A percentile compares a stretch with the other conserved stretches of the same genome.
Conservation (phyloP, 1,139 yeast species). For the Magnusiomyces sp. region DNA sequence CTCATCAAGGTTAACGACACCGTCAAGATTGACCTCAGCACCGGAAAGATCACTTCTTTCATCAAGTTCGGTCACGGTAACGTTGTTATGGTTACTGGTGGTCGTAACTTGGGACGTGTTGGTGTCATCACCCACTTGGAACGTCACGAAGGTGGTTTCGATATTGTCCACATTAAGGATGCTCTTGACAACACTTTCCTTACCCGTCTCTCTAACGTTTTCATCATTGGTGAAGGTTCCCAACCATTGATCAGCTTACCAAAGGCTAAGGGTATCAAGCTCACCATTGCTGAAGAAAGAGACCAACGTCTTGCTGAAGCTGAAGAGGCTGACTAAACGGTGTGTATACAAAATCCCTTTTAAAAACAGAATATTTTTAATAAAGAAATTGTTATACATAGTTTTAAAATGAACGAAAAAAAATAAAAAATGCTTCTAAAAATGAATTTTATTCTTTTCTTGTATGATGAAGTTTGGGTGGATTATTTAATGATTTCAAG, state of each 20-base stretch:
- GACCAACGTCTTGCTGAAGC: constrained; percentile 58
- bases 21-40: constrained; percentile 89
- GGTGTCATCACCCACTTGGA: constrained; percentile 98
- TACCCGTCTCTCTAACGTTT: constrained; percentile 95
- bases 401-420: too few species aligned
- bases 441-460: too few species aligned
- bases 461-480: too few species aligned
- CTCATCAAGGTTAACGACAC: constrained; percentile 92
- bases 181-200: constrained; percentile 95
- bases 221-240: constrained; percentile 96
- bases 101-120: constrained; percentile 99
- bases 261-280: constrained; percentile 99
- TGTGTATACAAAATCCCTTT: neutral
- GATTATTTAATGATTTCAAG: too few species aligned
- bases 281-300: constrained; percentile 97
- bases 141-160: constrained; percentile 99
- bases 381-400: too few species aligned
- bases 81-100: constrained; percentile 97
- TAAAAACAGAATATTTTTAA: constrained; percentile 4
- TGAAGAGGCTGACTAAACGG: constrained; percentile 3
- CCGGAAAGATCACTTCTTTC: constrained; percentile 89
- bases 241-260: constrained; percentile 97
- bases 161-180: constrained; percentile 97
- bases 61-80: constrained; percentile 94
- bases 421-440: too few species aligned